Evolutionary conservation across 176 grass and related monocot genomes (phyloP).

Genomic region (Aegilops umbellulata): DNA sequence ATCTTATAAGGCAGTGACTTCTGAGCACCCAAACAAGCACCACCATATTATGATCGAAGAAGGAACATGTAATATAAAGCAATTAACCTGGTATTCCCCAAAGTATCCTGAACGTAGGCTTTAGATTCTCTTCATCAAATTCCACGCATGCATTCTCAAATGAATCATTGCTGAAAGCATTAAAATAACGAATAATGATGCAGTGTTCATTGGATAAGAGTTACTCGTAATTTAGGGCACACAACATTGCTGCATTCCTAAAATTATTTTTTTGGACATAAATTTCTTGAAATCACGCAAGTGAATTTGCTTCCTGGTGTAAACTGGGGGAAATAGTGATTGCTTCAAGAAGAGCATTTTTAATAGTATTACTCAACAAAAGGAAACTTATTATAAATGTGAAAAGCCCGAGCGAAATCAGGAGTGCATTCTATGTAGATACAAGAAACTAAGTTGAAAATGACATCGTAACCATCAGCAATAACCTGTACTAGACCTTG

Average conservation of each 20-base stretch:
- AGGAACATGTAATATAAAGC: not conserved
- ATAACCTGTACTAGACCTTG: not conserved
- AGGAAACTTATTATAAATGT: not conserved
- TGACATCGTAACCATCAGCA: constrained; percentile 8
- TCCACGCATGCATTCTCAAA: constrained; percentile 88
- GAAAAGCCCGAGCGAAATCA: not conserved
- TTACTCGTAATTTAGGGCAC: constrained; percentile 17
- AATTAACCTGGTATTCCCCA: constrained; percentile 79
- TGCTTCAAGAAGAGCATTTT: not conserved
- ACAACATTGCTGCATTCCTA: not conserved
- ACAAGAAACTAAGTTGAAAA: constrained; percentile 18
- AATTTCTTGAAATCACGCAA: not conserved
- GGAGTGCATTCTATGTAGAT: not conserved
- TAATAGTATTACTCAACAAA: not conserved
- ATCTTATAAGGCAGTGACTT: not conserved
- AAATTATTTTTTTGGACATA: not conserved
- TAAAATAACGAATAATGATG: constrained; percentile 21
- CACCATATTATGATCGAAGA: not conserved
- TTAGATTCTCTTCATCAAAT: constrained; percentile 78
- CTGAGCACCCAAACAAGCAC: constrained; percentile 16
- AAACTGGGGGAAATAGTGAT: not conserved
- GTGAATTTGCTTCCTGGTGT: not conserved
- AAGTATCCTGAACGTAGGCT: constrained; percentile 79
- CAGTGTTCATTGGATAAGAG: not conserved
- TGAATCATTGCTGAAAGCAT: constrained; percentile 53